These are phyloP conservation scores for Cotoneaster glaucophyllus DNA, from an alignment of 306 rosid species.

Conservation along the genomic window DNA sequence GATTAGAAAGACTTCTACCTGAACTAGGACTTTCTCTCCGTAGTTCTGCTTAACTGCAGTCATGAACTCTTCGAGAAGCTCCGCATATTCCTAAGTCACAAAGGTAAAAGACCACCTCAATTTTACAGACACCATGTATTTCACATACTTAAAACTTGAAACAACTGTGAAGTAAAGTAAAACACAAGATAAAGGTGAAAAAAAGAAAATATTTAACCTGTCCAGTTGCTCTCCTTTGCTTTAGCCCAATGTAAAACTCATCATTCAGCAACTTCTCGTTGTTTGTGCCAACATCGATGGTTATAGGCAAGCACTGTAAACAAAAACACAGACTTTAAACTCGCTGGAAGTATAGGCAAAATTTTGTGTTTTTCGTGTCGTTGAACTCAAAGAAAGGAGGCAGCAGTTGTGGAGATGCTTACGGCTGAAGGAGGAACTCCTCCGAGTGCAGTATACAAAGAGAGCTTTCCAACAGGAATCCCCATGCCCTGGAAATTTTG, in stretches of 20 bases:
- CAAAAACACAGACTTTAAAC: slow-evolving; percentile 10
- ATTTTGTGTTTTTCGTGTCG: not conserved
- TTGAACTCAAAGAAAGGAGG: not conserved
- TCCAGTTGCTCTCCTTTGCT: slow-evolving; percentile 82
- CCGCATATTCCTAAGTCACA: slow-evolving; percentile 69
- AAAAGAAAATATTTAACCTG: slow-evolving; percentile 40
- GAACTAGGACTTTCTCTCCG: slow-evolving; percentile 88
- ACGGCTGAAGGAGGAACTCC: slow-evolving; percentile 95
- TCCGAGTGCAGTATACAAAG: slow-evolving; percentile 92
- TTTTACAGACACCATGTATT: not conserved
- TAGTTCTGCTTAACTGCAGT: slow-evolving; percentile 79
- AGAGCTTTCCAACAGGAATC: slow-evolving; percentile 95
- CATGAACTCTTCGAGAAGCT: slow-evolving; percentile 96
- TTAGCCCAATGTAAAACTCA: slow-evolving; percentile 84
- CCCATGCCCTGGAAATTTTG: slow-evolving; percentile 77
- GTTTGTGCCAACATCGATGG: slow-evolving; percentile 97
- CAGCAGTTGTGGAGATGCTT: slow-evolving; percentile 19
- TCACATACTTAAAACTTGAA: not conserved
- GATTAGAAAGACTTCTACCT: slow-evolving; percentile 52
- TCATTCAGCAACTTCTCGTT: slow-evolving; percentile 79
- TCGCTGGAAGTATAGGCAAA: not conserved
- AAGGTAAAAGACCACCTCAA: slow-evolving; percentile 10
- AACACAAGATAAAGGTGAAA: not conserved
- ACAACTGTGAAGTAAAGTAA: not conserved
- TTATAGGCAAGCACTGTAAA: slow-evolving; percentile 87